Conservation (phyloP, 495 filamentous ascomycete genomes). For the Tuber brumale region DNA sequence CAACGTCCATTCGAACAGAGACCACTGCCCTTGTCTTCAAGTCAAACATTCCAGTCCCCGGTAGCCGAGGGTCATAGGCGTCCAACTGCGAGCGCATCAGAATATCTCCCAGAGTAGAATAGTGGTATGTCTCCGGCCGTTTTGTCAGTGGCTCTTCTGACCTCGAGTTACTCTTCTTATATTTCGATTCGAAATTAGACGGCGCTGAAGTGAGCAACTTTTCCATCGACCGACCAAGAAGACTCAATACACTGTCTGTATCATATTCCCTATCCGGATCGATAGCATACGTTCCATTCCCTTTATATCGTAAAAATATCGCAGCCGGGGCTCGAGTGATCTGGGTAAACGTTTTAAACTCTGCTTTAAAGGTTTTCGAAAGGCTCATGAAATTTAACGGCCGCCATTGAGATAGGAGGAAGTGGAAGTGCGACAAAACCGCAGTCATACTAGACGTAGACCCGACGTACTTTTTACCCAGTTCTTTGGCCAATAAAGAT, state of each 20-base stretch:
- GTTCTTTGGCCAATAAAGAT: slow-evolving; percentile 54
- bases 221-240: slow-evolving; percentile 92
- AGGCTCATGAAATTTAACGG: slow-evolving; percentile 57
- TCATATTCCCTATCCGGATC: slow-evolving; percentile 96
- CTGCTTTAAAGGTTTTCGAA: slow-evolving; percentile 59
- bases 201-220: slow-evolving; percentile 81
- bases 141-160: slow-evolving; percentile 58
- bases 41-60: slow-evolving; percentile 93
- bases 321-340: slow-evolving; percentile 65
- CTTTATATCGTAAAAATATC: slow-evolving; percentile 74
- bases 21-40: slow-evolving; percentile 91
- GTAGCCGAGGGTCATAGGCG: slow-evolving; percentile 76
- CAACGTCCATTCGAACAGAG: slow-evolving; percentile 76
- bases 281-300: slow-evolving; percentile 81
- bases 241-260: slow-evolving; percentile 72
- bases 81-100: slow-evolving; percentile 95
- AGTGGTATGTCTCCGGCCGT: slow-evolving; percentile 73
- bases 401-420: slow-evolving; percentile 77
- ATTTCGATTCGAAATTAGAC: slow-evolving; percentile 77
- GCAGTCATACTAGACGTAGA: slow-evolving; percentile 96
- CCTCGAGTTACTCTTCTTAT: slow-evolving; percentile 57
- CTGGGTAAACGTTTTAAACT: slow-evolving; percentile 59
- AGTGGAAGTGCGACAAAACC: slow-evolving; percentile 84
- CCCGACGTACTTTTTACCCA: slow-evolving; percentile 78
- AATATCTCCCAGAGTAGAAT: slow-evolving; percentile 80